Evolutionary conservation across 768 basidiomycete genomes (phyloP), one percentile per base, ranked within the genome.

Genomic region (Pleurotus platypus): DNA sequence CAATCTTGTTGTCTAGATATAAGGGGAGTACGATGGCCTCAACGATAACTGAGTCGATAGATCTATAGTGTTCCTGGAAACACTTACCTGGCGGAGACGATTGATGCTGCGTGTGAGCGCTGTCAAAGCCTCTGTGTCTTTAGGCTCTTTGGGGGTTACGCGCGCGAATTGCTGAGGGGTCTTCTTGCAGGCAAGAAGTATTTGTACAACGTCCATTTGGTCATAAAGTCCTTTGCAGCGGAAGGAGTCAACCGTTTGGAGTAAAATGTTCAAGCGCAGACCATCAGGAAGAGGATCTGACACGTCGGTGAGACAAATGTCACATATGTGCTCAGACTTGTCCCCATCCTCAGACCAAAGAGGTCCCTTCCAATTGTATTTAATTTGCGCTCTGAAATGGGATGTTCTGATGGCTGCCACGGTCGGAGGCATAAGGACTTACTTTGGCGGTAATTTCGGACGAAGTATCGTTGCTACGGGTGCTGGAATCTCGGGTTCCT

Each of bases 311-410:
- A 89, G 68, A 2, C 64, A 66, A 27, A 82, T 75, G 37, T 79
- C 71, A 69, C 86, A 86, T 0, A 85, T 61, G 5, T 68, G 68
- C 55, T 83, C 75, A 24, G 73, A 66, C 20, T 69, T 67, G 18
- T 70, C 71, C 11, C 69, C 66, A 2, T 68, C 67, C 22, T 71
- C 72, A 18, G 80, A 72, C 55, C 76, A 74, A 26, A 89, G 70
- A 18, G 79, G 70, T 20, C 86, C 87, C 38, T 75, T 70, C 88
- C 89, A 89, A 60, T 75, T 83, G 82, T 82, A 90, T 54, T 80
- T 80, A 64, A 82, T 83, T 18, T 73, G 73, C 40, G 83, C 80
- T 60, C 86, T 87, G 56, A 42, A 50, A 39, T 20, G 4, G 30
- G 3, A 35, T 11, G 30, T 35, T 35, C 9, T 35, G 30, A 35